Base-by-base conservation (phyloP, 2,329 filamentous ascomycete genomes). In the Claviceps quebecensis region DNA sequence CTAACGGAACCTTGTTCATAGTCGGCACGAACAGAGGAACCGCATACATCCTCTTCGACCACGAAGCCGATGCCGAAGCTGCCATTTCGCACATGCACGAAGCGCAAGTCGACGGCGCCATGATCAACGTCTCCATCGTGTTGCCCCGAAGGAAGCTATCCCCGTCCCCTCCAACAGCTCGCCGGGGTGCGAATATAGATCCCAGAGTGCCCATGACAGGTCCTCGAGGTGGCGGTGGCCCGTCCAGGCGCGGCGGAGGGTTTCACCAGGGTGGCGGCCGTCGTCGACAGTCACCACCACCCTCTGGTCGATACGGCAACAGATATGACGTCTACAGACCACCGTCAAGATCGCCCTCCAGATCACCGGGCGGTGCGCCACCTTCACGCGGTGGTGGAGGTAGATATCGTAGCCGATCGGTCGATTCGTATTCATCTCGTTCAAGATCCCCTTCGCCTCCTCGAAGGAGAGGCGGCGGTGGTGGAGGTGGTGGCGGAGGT, bases 61-160 rank as follows among this genome's bases (percentile, higher is more conserved):
- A 84, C 57, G 80, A 89, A 56, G 74, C 78, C 48, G 85, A 91
- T 56, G 91, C 93, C 23, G 88, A 96, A 68, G 75, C 81, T 14
- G 93, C 93, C 29, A 94, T 96, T 59, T 81, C 90, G 17, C 87
- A 95, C 65, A 97, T 98, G 93, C 93, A 98, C 67, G 93, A 98
- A 70, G 88, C 87, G n/a, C 87, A 95, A 63, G 71, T 95, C 29
- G 90, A 96, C 66, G 89, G 89, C 49, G 80, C 83, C 22, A 75
- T 81, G 40, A 83, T 96, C 61, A 85, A 84, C 61, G 90, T 96
- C 47, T 93, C 87, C 45, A 93, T 96, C 57, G 87, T 95, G 26
- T 74, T 95, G 38, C 88, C 88, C 0, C 80, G 86, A 48, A 82
- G 86, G 60, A 87, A 88, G 59, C 87, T 95, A 61, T 90, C 87